Conservation (phyloP, 2,329 filamentous ascomycete species). For the Rhinocladiella similis region DNA sequence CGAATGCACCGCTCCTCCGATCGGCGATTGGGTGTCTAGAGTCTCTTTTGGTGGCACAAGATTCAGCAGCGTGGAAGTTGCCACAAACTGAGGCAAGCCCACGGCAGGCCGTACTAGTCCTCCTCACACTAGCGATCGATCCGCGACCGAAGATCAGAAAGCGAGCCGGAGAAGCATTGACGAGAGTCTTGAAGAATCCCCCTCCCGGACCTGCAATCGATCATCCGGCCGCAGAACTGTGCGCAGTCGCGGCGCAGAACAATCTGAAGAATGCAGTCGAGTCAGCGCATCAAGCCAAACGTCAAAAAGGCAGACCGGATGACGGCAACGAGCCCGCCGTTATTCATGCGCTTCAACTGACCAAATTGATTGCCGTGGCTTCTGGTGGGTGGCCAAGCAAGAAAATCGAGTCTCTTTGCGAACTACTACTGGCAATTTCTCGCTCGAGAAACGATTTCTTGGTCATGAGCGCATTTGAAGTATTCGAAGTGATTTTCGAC, state of each 20-base stretch:
- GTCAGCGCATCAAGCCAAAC: constrained; percentile 67
- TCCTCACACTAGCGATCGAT: constrained; percentile 82
- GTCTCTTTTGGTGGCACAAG: constrained; percentile 85
- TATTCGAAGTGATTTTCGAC: constrained; percentile 95
- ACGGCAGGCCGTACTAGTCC: constrained; percentile 79
- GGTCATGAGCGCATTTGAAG: constrained; percentile 93
- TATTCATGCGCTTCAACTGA: constrained; percentile 87
- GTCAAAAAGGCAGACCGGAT: constrained; percentile 53
- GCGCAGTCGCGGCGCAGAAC: constrained; percentile 83
- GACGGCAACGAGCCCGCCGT: constrained; percentile 74
- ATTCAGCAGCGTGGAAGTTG: constrained; percentile 83
- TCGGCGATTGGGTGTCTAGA: constrained; percentile 92
- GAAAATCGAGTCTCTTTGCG: constrained; percentile 90
- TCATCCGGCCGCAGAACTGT: constrained; percentile 94
- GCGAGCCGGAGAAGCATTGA: constrained; percentile 84
- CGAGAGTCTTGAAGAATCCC: constrained; percentile 77
- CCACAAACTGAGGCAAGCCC: constrained; percentile 81
- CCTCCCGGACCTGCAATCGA: constrained; percentile 91
- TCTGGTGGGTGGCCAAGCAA: constrained; percentile 94
- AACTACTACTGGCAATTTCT: constrained; percentile 84
- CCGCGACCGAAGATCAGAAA: constrained; percentile 91
- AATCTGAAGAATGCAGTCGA: constrained; percentile 73
- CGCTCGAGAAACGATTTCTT: constrained; percentile 91
- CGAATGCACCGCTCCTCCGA: constrained; percentile 81
- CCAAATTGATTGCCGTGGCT: constrained; percentile 83